Evolutionary conservation across 371 early-diverging fungal species (phyloP).

Genomic region (Mortierella sp.): DNA sequence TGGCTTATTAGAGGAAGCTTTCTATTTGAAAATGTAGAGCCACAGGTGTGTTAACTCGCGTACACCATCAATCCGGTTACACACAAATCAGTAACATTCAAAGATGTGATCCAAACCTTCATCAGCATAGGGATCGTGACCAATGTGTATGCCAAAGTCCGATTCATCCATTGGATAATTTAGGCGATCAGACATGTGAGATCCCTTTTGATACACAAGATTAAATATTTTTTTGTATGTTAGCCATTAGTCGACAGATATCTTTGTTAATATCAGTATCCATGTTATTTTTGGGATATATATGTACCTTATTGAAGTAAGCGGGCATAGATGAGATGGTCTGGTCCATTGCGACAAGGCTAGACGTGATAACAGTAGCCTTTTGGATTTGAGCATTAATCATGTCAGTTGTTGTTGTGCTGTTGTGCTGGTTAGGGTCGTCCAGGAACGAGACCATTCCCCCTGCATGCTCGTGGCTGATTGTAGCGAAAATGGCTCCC

Average conservation of each 20-base stretch:
- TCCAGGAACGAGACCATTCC: slow-evolving; percentile 85
- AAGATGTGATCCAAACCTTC: slow-evolving; percentile 36
- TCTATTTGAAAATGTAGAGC: slow-evolving; percentile 34
- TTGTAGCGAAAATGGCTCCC: slow-evolving; percentile 72
- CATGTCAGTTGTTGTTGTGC: slow-evolving; percentile 51
- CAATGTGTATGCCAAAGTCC: slow-evolving; percentile 48
- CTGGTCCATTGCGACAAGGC: slow-evolving; percentile 48
- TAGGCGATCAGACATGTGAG: slow-evolving; percentile 20
- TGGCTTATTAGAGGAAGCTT: slow-evolving; percentile 39
- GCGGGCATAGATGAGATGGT: slow-evolving; percentile 45
- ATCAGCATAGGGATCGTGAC: slow-evolving; percentile 45
- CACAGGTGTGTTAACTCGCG: slow-evolving; percentile 9
- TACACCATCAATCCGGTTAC: not conserved
- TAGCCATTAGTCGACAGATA: not conserved
- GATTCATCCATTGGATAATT: slow-evolving; percentile 35
- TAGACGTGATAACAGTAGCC: slow-evolving; percentile 58
- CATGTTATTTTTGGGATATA: not conserved
- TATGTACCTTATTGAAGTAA: slow-evolving; percentile 38
- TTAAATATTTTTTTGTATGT: not conserved
- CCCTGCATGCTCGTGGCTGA: slow-evolving; percentile 63
- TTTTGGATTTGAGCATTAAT: slow-evolving; percentile 65
- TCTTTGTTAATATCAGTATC: not conserved
- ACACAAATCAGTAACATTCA: not conserved
- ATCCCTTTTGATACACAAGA: slow-evolving; percentile 10
- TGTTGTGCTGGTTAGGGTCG: slow-evolving; percentile 60